Evolutionary conservation across 1,284 basidiomycete genomes (phyloP), one percentile per base, ranked within the genome.

Genomic region (Papiliotrema fonsecae): DNA sequence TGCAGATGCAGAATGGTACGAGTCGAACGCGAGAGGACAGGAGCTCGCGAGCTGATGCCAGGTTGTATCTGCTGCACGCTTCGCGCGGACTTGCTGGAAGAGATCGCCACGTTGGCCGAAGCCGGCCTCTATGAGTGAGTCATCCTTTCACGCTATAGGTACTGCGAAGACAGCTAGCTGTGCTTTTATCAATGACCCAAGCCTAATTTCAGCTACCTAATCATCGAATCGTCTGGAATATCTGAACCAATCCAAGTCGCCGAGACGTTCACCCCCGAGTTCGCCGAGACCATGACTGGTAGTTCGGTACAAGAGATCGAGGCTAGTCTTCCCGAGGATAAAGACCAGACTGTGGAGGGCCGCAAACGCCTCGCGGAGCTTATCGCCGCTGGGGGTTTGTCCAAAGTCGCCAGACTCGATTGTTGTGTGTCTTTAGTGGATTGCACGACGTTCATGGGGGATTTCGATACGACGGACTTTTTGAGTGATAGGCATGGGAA

Each of bases 41-140:
- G 40, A 6, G 16, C 35, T 45, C 24, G 38, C 28, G 25, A n/a
- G 13, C 30, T 47, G 28, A 42, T 42, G 5, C 7, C 28, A 64
- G 73, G 75, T 0, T 77, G 77, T 56, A 77, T 78, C 48, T 77
- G 77, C 64, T 77, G 76, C 55, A 78, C 76, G 0, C 65, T 78
- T 2, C 71, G 77, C 30, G 75, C 72, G 6, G 77, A 78, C 49
- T 52, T 78, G 28, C 61, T 78, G n/a, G 76, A 77, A 49, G 74
- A 77, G 50, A 70, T 78, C 13, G 74, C 74, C 0, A 57, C 57
- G 5, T 58, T 78, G 1, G 75, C 76, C 1, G 64, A 71, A 22
- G 58, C 68, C 25, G 59, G 60, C 5, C 51, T 57, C 10, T 72
- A 76, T 47, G 76, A 78, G 53, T 62, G 44, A 51, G 57, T 51